phyloP scores from a whole-genome alignment of 2,329 filamentous ascomycete species.

The Aureobasidium sp. region DNA sequence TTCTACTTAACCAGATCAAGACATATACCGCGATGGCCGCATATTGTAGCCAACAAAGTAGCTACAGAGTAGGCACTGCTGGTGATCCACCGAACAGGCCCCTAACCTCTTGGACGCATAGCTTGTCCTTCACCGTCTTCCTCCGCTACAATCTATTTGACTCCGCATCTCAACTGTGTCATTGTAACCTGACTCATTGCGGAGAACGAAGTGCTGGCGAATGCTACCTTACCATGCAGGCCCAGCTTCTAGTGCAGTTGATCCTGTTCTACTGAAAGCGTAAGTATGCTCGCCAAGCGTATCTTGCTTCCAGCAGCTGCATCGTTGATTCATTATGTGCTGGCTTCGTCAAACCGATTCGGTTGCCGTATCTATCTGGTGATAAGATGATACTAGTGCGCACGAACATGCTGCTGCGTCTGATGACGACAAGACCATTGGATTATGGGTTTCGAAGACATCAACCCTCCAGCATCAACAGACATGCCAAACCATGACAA shows the following conservation, averaged over 20 bases:
- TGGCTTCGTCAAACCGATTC: background rate
- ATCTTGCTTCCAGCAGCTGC: background rate
- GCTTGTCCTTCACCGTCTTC: background rate
- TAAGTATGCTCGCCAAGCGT: background rate
- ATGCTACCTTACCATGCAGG: constrained; percentile 18
- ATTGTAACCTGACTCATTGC: background rate
- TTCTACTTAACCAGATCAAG: background rate
- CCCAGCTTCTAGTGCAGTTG: too few relatives aligned
- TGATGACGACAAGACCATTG: too few relatives aligned
- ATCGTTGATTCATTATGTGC: background rate
- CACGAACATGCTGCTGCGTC: background rate
- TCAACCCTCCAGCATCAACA: background rate
- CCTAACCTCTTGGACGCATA: background rate
- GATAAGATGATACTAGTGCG: too few relatives aligned
- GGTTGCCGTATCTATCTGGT: background rate
- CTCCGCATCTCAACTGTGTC: background rate
- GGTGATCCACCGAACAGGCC: background rate
- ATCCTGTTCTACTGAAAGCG: background rate
- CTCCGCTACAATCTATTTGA: background rate
- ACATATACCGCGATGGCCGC: background rate
- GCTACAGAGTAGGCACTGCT: too few relatives aligned
- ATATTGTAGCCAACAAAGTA: background rate
- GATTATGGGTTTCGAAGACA: too few relatives aligned
- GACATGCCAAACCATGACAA: background rate
- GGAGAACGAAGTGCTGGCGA: background rate